Evolutionary conservation across 2,329 filamentous ascomycete species (phyloP), one percentile per base, ranked within the genome.

Genomic region (Paraconiothyrium sp.): DNA sequence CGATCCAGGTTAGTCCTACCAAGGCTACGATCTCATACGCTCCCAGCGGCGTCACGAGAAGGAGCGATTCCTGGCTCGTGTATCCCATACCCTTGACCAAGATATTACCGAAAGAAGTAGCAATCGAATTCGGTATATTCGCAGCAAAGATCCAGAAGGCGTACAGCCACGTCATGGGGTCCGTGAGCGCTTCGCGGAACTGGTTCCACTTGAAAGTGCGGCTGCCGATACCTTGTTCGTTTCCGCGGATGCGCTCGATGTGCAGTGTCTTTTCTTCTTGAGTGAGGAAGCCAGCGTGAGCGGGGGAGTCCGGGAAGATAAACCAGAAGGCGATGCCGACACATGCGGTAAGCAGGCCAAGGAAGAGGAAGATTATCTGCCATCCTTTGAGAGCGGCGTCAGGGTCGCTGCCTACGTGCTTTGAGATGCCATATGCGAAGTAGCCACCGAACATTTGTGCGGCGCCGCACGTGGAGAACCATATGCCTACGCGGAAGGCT

Each of bases 31-130:
- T 72, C 57, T 80, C 77, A 60, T 76, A 79, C 8, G 77, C 78
- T 1, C 78, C 78, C 10, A 79, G 65, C 0, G 78, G 78, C 0
- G 75, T 80, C n/a, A 78, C 76, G 3, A 80, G 68, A 3, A 80
- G 66, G 6, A 79, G 58, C n/a, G 72, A 76, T 41, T 79, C 60
- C 20, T 71, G 70, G 13, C 66, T 63, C 1, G 71, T 67, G 59
- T 76, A 81, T 0, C 79, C 79, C 73, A 80, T 75, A 3, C 76
- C 76, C 4, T 71, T 77, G 30, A 80, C 76, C 11, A 80, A 65
- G 50, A 79, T 79, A 48, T 78, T 78, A 1, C 75, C 75, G 24
- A 80, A 80, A 34, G 74, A 79, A 1, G 76, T 79, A 5, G 74
- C 75, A 47, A 74, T 77, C 0, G 74, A 78, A 51, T 79, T 79